Percentiles rank a stretch among this genome's conserved stretches.
Evolutionary conservation across 2,329 filamentous ascomycete species (phyloP).

Genomic region (Cladosporium sp.): DNA sequence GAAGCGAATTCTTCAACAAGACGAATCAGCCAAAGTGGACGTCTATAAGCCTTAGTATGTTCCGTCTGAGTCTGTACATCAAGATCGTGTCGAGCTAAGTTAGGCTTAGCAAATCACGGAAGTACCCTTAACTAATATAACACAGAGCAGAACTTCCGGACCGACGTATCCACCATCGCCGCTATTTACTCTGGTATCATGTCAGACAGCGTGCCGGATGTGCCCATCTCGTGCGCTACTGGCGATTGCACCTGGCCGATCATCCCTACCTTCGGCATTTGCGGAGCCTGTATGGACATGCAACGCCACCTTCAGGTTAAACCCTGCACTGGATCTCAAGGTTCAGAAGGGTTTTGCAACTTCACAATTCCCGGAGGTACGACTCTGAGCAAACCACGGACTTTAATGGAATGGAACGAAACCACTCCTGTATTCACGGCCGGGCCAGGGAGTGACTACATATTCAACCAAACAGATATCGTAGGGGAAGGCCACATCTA

Average conservation of each 20-base stretch:
- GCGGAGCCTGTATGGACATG: conserved; percentile 11
- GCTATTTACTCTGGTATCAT: conserved; percentile 7
- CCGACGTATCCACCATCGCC: conserved; percentile 2
- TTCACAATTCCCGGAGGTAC: conserved; percentile 2
- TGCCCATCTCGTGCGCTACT: conserved; percentile 10
- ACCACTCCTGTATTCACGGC: conserved; percentile 1
- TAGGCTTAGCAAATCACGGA: no score
- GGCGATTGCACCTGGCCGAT: conserved; percentile 13
- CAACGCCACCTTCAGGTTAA: background rate
- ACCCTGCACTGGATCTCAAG: background rate
- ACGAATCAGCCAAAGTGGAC: background rate
- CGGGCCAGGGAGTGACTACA: background rate
- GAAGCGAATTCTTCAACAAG: background rate
- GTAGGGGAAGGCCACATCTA: background rate
- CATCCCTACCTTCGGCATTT: conserved; percentile 7
- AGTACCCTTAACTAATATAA: background rate
- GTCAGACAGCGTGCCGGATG: background rate
- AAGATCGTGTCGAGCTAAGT: no score
- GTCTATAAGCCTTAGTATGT: background rate
- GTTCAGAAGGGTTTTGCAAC: background rate
- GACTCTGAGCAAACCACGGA: background rate
- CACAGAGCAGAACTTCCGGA: background rate
- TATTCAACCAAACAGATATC: conserved; percentile 4
- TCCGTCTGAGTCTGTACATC: no score
- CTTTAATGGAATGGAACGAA: background rate